phyloP scores from a whole-genome alignment of 2,329 filamentous ascomycete species.

The Fusarium sp. region DNA sequence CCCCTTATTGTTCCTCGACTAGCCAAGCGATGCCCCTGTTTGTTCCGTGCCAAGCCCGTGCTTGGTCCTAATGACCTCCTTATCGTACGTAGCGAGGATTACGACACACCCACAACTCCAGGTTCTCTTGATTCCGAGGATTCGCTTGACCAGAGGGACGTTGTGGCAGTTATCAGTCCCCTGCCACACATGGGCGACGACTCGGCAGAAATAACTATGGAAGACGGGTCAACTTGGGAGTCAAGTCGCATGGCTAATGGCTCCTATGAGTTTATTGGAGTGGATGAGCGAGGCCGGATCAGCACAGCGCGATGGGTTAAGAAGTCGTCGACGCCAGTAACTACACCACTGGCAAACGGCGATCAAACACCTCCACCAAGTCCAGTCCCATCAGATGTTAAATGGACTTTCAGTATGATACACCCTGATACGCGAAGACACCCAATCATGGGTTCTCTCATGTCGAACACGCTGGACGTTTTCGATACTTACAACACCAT shows the following conservation, averaged over 20 bases:
- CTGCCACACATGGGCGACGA: slow-evolving; percentile 62
- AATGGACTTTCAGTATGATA: slow-evolving; percentile 83
- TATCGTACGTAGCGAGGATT: slow-evolving; percentile 77
- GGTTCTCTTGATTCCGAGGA: slow-evolving; percentile 57
- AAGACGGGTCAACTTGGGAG: slow-evolving; percentile 71
- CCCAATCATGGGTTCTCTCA: slow-evolving; percentile 79
- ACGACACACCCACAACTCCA: slow-evolving; percentile 52
- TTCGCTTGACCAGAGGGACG: slow-evolving; percentile 60
- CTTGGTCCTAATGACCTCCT: slow-evolving; percentile 78
- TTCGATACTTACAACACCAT: slow-evolving; percentile 74
- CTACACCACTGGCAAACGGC: slow-evolving; percentile 31
- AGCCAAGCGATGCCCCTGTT: slow-evolving; percentile 70
- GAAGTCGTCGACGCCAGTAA: slow-evolving; percentile 46
- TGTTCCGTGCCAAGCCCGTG: slow-evolving; percentile 72
- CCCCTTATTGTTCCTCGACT: slow-evolving; percentile 69
- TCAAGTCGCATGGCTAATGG: slow-evolving; percentile 65
- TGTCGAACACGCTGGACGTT: slow-evolving; percentile 73
- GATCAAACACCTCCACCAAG: slow-evolving; percentile 40
- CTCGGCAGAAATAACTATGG: slow-evolving; percentile 74
- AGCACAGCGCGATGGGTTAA: slow-evolving; percentile 78
- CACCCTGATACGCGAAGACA: slow-evolving; percentile 76
- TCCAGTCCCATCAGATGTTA: slow-evolving; percentile 56
- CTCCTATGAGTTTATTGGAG: slow-evolving; percentile 74
- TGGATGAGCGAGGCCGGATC: slow-evolving; percentile 67
- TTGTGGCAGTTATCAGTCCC: slow-evolving; percentile 78